Evolutionary conservation across 352 stramenopile genomes (phyloP).

Genomic region (Globisporangium paroecandrum): DNA sequence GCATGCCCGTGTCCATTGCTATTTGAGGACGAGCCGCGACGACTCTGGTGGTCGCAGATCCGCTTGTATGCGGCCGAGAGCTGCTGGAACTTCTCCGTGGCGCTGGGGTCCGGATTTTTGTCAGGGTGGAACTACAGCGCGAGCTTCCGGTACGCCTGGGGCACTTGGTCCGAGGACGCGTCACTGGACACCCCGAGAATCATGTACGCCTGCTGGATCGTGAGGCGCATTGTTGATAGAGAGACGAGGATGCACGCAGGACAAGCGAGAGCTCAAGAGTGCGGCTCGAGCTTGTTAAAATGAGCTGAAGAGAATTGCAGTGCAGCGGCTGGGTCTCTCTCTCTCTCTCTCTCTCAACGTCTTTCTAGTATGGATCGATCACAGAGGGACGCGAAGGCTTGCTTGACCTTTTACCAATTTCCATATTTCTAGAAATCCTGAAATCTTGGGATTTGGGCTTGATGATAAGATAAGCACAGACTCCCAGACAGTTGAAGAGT

Average conservation of each 20-base stretch:
- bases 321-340: background rate
- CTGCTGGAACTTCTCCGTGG: constrained; percentile 68
- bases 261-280: background rate
- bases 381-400: background rate
- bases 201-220: constrained; percentile 40
- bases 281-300: background rate
- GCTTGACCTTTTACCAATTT: background rate
- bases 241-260: background rate
- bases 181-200: constrained; percentile 40
- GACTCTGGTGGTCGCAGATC: constrained; percentile 50
- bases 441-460: background rate
- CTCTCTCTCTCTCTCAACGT: too few relatives aligned
- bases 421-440: background rate
- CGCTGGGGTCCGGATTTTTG: constrained; percentile 57
- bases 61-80: constrained; percentile 70
- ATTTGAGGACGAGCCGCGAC: constrained; percentile 8
- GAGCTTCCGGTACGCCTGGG: constrained; percentile 57
- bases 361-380: background rate
- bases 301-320: background rate
- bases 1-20: background rate
- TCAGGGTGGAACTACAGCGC: constrained; percentile 70
- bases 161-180: constrained; percentile 43
- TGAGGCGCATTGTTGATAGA: constrained; percentile 21
- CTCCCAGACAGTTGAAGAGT: background rate
- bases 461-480: background rate